Evolutionary conservation across 176 grass and related monocot genomes (phyloP).

Genomic region (Microstegium vimineum): DNA sequence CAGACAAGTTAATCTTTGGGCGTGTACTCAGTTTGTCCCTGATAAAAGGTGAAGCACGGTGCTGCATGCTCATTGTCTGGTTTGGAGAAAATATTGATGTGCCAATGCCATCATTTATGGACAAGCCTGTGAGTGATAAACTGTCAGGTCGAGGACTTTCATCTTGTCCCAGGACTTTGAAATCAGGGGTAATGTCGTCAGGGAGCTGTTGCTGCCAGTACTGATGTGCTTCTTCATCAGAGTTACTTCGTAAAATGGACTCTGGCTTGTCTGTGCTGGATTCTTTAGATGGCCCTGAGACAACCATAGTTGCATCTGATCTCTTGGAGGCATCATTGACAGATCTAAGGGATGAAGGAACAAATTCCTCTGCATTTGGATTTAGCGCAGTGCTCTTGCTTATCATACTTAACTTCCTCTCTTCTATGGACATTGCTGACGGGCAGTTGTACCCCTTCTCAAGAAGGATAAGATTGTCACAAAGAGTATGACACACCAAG

Average conservation of each 20-base stretch:
- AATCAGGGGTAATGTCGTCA: constrained; percentile 95
- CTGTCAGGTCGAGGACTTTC: constrained; percentile 53
- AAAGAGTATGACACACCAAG: not conserved
- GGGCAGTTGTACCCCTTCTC: constrained; percentile 16
- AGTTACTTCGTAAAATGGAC: constrained; percentile 47
- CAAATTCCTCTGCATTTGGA: constrained; percentile 97
- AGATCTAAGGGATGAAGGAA: constrained; percentile 88
- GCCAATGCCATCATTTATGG: constrained; percentile 61
- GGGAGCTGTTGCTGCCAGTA: constrained; percentile 91
- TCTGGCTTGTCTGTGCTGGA: constrained; percentile 47
- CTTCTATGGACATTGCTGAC: constrained; percentile 37
- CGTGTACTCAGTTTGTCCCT: constrained; percentile 32
- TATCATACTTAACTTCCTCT: constrained; percentile 57
- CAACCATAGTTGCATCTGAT: constrained; percentile 35
- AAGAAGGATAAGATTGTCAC: constrained; percentile 11
- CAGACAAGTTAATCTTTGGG: constrained; percentile 46
- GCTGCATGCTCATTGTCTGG: constrained; percentile 41
- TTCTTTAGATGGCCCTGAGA: constrained; percentile 45
- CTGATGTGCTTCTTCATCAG: constrained; percentile 87
- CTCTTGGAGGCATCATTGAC: constrained; percentile 45
- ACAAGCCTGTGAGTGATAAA: constrained; percentile 67
- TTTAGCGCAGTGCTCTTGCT: constrained; percentile 72
- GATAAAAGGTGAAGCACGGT: constrained; percentile 47
- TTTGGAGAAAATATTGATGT: constrained; percentile 61
- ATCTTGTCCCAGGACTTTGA: constrained; percentile 63